Evolutionary conservation across 192 early-diverging fungal species (phyloP).

Genomic region (Haplosporangium gracile): DNA sequence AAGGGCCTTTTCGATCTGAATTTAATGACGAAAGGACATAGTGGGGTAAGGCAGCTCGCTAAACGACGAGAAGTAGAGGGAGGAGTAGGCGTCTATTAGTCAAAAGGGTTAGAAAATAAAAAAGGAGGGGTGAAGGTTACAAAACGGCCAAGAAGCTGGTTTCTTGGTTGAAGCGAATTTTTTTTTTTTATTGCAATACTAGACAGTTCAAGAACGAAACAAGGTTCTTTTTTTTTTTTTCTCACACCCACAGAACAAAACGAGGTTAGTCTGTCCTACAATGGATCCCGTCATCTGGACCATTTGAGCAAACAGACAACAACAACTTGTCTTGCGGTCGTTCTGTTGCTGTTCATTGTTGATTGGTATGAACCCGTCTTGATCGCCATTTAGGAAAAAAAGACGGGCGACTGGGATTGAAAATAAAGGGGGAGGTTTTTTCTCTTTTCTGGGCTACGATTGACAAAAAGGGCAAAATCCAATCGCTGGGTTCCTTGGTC

Average conservation of each 20-base stretch:
- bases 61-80: background rate
- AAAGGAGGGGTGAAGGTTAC: background rate
- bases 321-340: background rate
- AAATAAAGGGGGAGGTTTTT: background rate
- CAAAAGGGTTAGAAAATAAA: background rate
- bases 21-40: background rate
- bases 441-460: background rate
- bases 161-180: background rate
- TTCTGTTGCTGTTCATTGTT: background rate
- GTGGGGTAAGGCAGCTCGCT: background rate
- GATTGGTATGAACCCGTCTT: background rate
- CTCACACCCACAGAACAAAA: constrained; percentile 12
- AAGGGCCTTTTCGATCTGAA: background rate
- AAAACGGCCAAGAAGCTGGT: constrained; percentile 10
- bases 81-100: background rate
- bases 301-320: background rate
- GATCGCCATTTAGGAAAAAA: background rate
- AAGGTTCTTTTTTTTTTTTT: constrained; percentile 1
- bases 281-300: constrained; percentile 5
- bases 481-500: background rate
- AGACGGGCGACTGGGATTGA: constrained; percentile 2
- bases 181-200: background rate
- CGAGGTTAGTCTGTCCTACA: constrained; percentile 7
- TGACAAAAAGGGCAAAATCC: background rate
- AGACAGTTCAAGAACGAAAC: background rate